These are phyloP conservation scores for Taphrina populina DNA, from an alignment of 1,139 yeast species.

Conservation along the genomic window DNA sequence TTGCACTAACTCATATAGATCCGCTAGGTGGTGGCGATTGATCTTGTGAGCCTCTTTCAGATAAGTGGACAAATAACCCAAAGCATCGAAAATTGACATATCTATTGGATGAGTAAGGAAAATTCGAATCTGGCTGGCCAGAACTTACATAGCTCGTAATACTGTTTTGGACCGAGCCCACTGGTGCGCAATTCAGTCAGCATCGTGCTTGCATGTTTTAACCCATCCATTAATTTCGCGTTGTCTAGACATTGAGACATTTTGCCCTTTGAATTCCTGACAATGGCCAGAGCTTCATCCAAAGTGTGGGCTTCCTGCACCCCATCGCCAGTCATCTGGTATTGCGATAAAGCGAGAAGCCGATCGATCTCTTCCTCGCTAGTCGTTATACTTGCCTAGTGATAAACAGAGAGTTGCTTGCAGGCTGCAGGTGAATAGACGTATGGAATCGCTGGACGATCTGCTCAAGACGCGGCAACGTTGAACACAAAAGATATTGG, in stretches of 20 bases:
- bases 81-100: conserved; percentile 69
- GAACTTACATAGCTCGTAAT: conserved; percentile 79
- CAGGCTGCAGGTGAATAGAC: no score
- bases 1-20: conserved; percentile 89
- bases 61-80: conserved; percentile 66
- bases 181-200: conserved; percentile 78
- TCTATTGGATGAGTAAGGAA: conserved; percentile 4
- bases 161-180: conserved; percentile 79
- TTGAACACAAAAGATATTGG: no score
- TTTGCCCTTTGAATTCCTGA: conserved; percentile 66
- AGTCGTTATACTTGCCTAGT: no score
- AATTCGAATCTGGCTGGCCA: no score
- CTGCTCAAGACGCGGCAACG: no score
- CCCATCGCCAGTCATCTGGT: conserved; percentile 17
- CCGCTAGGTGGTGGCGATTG: conserved; percentile 68
- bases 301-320: conserved; percentile 41
- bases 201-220: conserved; percentile 82
- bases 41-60: conserved; percentile 65
- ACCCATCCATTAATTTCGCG: conserved; percentile 78
- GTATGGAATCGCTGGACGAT: no score
- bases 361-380: conserved; percentile 12
- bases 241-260: conserved; percentile 77
- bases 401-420: no score
- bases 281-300: conserved; percentile 57
- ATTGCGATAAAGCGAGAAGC: conserved; percentile 17